These are phyloP conservation scores for Lipomyces chichibuensis DNA, from an alignment of 805 yeast genomes.

Conservation along the genomic window DNA sequence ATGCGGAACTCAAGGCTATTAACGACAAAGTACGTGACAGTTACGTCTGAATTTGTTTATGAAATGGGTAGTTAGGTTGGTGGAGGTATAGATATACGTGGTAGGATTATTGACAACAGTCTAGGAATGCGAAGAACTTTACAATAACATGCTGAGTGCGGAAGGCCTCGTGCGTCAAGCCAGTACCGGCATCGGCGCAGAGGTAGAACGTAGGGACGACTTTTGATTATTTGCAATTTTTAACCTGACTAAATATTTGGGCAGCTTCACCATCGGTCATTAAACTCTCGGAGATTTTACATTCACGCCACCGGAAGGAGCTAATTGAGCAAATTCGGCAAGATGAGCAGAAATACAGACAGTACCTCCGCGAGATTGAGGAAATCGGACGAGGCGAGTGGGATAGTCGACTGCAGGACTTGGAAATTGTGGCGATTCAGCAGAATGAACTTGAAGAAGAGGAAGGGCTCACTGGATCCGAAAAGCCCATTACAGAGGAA, in stretches of 20 bases:
- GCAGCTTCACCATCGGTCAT: constrained; percentile 36
- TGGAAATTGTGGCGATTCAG: constrained; percentile 19
- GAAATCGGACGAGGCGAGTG: constrained; percentile 50
- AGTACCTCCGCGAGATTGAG: constrained; percentile 47
- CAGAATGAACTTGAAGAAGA: constrained; percentile 10
- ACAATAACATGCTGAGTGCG: constrained; percentile 20
- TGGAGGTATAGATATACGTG: too few relatives aligned
- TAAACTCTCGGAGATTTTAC: constrained; percentile 32
- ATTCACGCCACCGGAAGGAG: constrained; percentile 29
- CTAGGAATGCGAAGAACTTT: constrained; percentile 35
- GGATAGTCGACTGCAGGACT: constrained; percentile 45
- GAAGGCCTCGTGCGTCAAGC: constrained; percentile 32
- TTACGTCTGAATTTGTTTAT: neutral
- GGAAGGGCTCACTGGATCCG: neutral
- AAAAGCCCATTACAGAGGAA: neutral
- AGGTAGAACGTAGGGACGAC: constrained; percentile 24
- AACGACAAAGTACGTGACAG: constrained; percentile 21
- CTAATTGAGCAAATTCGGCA: constrained; percentile 37
- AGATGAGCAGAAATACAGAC: constrained; percentile 46
- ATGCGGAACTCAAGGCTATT: constrained; percentile 24
- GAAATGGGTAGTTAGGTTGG: neutral
- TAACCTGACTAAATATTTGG: neutral
- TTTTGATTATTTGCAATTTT: constrained; percentile 6
- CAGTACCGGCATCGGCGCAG: constrained; percentile 27
- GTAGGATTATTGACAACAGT: too few relatives aligned